Base-by-base conservation (phyloP, 2,329 filamentous ascomycete species). In the Paecilomyces variotii region DNA sequence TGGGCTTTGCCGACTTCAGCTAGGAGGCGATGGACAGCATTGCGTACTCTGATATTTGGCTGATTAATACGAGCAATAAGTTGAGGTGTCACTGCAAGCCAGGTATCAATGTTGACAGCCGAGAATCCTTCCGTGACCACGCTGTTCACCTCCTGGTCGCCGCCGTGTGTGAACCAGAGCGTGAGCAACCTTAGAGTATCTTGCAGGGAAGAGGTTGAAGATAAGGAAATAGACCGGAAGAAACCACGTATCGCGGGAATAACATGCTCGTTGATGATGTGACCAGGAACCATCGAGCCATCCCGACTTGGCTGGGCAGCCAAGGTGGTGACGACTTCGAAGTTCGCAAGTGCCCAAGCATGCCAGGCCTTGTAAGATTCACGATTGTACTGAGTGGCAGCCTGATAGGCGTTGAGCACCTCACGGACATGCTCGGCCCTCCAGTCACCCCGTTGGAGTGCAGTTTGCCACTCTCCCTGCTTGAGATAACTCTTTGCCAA, bases 341-440 rank as follows among this genome's bases (percentile, higher is more conserved):
- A 99, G 74, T 99, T 99, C 57, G 94, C 93, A 62, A 99, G 77
- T 10, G 94, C 95, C 93, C 94, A 99, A 0, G 94, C 90, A 75
- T 99, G 94, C 94, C 94, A 99, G 6, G 95, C 94, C 76, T 99
- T 99, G 79, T 99, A 99, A 85, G 93, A 99, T 61, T 88, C 87
- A 34, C 91, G 88, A 71, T 99, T 96, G 76, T 95, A 97, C 60
- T 90, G 87, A 1, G 94, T 99, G 1, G 95, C 95, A 60, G 92
- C 88, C 19, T 87, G 87, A 73, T 97, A 99, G 1, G 94, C 91
- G n/a, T 85, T 83, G 26, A 99, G 80, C 59, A 99, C 91, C 56
- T 97, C 93, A 56, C 89, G 85, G 3, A 96, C 90, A 64, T 90
- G 87, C 7, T 90, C 88, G 62, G 90, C 85, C 63, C 90, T 87